Evolutionary conservation across 352 stramenopile species (phyloP).

Genomic region (Phytophthora hybrid): DNA sequence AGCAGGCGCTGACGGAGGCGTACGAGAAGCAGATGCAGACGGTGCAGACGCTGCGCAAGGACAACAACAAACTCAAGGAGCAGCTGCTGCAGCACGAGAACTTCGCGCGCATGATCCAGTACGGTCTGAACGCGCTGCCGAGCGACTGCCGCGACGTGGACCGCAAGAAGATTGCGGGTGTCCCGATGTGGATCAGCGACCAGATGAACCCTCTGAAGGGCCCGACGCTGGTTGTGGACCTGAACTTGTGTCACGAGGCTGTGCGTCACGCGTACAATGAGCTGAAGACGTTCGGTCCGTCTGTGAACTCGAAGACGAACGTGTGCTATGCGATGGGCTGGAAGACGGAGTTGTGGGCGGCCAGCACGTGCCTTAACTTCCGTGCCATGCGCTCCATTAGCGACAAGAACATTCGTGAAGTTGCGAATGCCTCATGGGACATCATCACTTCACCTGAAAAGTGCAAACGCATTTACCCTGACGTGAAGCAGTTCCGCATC

Average conservation of each 20-base stretch:
- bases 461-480: slow-evolving; percentile 85
- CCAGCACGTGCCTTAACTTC: slow-evolving; percentile 80
- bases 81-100: slow-evolving; percentile 86
- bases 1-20: slow-evolving; percentile 78
- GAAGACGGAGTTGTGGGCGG: slow-evolving; percentile 86
- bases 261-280: slow-evolving; percentile 84
- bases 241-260: slow-evolving; percentile 81
- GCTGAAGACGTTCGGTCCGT: slow-evolving; percentile 76
- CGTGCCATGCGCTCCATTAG: slow-evolving; percentile 65
- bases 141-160: slow-evolving; percentile 82
- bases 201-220: slow-evolving; percentile 84
- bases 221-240: slow-evolving; percentile 76
- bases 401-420: slow-evolving; percentile 77
- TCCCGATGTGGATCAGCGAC: slow-evolving; percentile 84
- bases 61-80: slow-evolving; percentile 89
- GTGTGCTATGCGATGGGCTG: slow-evolving; percentile 88
- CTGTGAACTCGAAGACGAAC: slow-evolving; percentile 86
- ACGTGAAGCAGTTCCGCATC: slow-evolving; percentile 86
- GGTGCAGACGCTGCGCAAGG: slow-evolving; percentile 79
- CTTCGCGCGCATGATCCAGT: slow-evolving; percentile 88
- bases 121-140: slow-evolving; percentile 78
- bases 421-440: slow-evolving; percentile 79
- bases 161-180: slow-evolving; percentile 77
- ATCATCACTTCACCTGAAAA: slow-evolving; percentile 88
- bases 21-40: slow-evolving; percentile 88